Evolutionary conservation across 495 filamentous ascomycete species (phyloP).

Genomic region (Lentithecium fluviatile): DNA sequence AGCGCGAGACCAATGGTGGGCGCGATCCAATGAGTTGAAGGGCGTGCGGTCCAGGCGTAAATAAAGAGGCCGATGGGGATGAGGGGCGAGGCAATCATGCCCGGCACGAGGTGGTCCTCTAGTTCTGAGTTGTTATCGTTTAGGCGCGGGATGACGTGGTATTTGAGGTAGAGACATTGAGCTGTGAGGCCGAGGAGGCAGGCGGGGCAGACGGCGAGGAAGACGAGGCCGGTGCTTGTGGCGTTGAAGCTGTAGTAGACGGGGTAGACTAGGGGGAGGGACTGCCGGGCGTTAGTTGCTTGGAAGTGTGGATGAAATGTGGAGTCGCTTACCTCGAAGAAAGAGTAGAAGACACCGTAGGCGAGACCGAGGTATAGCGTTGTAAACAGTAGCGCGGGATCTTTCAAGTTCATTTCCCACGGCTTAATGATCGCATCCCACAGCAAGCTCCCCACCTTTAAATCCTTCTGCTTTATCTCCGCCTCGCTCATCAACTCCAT

Average conservation of each 20-base stretch:
- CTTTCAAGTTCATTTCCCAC: slow-evolving; percentile 60
- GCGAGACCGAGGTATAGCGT: slow-evolving; percentile 60
- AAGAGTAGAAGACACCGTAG: slow-evolving; percentile 66
- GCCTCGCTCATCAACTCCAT: slow-evolving; percentile 27
- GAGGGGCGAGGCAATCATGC: slow-evolving; percentile 51
- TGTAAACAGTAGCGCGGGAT: slow-evolving; percentile 62
- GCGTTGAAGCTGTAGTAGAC: slow-evolving; percentile 60
- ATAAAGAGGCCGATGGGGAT: slow-evolving; percentile 61
- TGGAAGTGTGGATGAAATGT: background rate
- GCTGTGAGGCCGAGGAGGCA: slow-evolving; percentile 52
- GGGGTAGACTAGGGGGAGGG: slow-evolving; percentile 67
- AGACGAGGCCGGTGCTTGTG: slow-evolving; percentile 60
- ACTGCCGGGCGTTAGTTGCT: background rate
- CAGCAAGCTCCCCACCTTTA: slow-evolving; percentile 48
- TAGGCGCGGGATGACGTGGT: slow-evolving; percentile 52
- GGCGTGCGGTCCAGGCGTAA: slow-evolving; percentile 58
- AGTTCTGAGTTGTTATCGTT: slow-evolving; percentile 51
- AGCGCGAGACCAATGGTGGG: slow-evolving; percentile 56
- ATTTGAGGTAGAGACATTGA: slow-evolving; percentile 54
- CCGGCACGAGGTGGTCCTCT: slow-evolving; percentile 47
- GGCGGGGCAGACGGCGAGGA: slow-evolving; percentile 59
- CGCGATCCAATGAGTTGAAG: slow-evolving; percentile 59
- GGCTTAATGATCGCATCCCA: slow-evolving; percentile 62
- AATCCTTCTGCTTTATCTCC: slow-evolving; percentile 43
- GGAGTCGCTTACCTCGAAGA: slow-evolving; percentile 55